Evolutionary conservation across 2,329 filamentous ascomycete genomes (phyloP).

Genomic region (Pseudogymnoascus sp.): DNA sequence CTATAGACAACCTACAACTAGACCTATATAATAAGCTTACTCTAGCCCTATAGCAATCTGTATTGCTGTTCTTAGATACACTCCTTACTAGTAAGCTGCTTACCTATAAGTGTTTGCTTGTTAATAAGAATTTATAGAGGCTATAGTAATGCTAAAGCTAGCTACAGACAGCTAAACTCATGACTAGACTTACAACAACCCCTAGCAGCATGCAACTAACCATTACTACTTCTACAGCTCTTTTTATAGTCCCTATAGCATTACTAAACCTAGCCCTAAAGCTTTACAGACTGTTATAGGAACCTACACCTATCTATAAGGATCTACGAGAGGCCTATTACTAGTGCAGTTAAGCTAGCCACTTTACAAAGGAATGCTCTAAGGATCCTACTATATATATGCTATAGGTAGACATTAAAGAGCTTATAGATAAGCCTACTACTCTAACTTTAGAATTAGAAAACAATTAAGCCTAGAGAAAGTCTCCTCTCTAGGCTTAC

Average conservation of each 20-base stretch:
- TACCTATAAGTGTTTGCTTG: background rate
- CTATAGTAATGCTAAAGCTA: background rate
- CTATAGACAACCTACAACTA: too few species aligned
- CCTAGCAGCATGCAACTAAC: background rate
- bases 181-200: background rate
- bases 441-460: background rate
- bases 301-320: background rate
- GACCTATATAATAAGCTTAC: too few species aligned
- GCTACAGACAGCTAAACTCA: background rate
- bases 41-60: too few species aligned
- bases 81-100: background rate
- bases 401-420: background rate
- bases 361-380: background rate
- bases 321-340: background rate
- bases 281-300: background rate
- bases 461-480: too few species aligned
- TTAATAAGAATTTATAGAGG: background rate
- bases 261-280: background rate
- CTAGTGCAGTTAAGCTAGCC: background rate
- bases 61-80: too few species aligned
- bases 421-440: background rate
- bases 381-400: background rate
- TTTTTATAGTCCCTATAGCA: background rate
- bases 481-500: too few species aligned
- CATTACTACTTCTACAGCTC: background rate